phyloP scores from a whole-genome alignment of 116 monocot species.

The Thalassia testudinum region DNA sequence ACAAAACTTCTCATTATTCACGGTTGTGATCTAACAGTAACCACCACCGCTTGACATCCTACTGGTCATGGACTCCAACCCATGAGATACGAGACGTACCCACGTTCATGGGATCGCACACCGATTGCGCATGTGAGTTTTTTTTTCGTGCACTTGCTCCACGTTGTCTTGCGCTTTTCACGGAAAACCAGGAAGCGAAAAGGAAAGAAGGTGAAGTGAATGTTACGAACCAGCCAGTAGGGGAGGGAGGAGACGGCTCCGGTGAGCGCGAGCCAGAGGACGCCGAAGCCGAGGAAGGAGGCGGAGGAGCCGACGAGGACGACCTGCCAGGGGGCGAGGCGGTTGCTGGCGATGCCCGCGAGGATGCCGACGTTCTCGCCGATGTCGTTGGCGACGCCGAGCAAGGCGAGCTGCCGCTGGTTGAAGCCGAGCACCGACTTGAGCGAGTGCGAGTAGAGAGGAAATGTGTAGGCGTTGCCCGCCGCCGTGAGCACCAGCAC shows the following conservation, averaged over 20 bases:
- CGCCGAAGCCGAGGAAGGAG: conserved; percentile 20
- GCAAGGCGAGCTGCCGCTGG: conserved; percentile 24
- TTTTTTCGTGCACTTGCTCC: too few species aligned
- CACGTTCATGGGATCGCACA: too few species aligned
- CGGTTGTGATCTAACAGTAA: too few species aligned
- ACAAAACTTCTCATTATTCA: too few species aligned
- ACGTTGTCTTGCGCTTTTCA: too few species aligned
- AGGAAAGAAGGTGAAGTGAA: too few species aligned
- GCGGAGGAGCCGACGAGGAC: conserved; percentile 13
- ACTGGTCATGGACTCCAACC: too few species aligned
- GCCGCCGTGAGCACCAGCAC: conserved; percentile 26
- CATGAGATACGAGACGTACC: too few species aligned
- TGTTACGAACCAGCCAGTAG: conserved; percentile 17
- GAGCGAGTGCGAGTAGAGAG: conserved; percentile 24
- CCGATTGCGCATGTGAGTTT: too few species aligned
- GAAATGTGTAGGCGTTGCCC: conserved; percentile 22
- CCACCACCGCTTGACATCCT: too few species aligned
- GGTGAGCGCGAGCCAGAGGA: conserved; percentile 17
- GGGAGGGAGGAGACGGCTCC: conserved; percentile 9
- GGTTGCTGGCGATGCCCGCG: conserved; percentile 20
- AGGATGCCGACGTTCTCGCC: conserved; percentile 28
- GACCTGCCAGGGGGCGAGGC: conserved; percentile 16
- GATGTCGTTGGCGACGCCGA: conserved; percentile 33
- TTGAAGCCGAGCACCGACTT: conserved; percentile 20
- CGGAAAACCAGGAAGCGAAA: too few species aligned